Percentiles rank a stretch among this genome's conserved stretches.
phyloP scores from a whole-genome alignment of 1,284 basidiomycete genomes.

The Veloboletus limbatus region DNA sequence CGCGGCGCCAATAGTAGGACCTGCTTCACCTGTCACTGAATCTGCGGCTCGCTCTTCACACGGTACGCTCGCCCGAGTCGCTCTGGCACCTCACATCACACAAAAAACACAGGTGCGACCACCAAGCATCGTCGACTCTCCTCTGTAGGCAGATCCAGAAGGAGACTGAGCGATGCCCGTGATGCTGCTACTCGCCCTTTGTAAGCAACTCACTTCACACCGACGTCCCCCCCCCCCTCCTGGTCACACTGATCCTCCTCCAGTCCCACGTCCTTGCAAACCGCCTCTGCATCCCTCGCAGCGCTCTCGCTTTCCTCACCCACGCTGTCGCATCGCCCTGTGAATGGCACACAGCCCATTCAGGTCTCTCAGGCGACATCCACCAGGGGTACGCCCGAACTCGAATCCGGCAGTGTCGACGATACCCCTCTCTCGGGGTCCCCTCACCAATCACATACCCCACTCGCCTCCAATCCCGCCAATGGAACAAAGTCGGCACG shows the following conservation, averaged over 20 bases:
- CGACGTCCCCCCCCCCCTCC: too few relatives aligned
- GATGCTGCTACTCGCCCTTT: constrained; percentile 69
- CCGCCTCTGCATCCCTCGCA: constrained; percentile 41
- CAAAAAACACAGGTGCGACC: constrained; percentile 23
- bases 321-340: constrained; percentile 32
- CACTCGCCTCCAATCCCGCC: too few relatives aligned
- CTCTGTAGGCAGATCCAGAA: constrained; percentile 62
- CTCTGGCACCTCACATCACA: constrained; percentile 4
- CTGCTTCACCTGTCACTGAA: too few relatives aligned
- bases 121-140: constrained; percentile 63
- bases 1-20: constrained; percentile 49
- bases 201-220: constrained; percentile 53
- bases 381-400: constrained; percentile 4
- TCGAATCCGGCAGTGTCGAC: constrained; percentile 1
- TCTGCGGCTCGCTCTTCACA: constrained; percentile 20
- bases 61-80: constrained; percentile 10
- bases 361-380: not conserved
- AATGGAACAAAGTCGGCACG: constrained; percentile 54
- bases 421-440: constrained; percentile 17
- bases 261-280: constrained; percentile 45
- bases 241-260: constrained; percentile 8
- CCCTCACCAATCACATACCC: constrained; percentile 21
- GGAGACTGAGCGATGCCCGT: constrained; percentile 70
- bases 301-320: constrained; percentile 59
- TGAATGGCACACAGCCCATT: constrained; percentile 15